Evolutionary conservation across 305 asterid genomes (phyloP).

Genomic region (Fraxinus baroniana): DNA sequence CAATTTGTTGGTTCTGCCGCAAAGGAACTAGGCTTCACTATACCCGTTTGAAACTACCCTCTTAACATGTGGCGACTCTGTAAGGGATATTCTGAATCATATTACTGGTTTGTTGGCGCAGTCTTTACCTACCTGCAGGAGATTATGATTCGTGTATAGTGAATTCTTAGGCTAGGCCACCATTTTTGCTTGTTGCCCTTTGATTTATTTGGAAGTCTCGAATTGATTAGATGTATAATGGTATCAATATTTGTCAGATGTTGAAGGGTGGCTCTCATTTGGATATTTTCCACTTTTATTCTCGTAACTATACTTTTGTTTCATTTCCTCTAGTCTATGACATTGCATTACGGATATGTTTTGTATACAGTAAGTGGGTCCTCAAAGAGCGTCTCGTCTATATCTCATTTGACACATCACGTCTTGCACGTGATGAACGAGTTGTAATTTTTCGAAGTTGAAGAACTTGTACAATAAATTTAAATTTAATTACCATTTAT

Average conservation of each 20-base stretch:
- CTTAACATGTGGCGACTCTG: not conserved
- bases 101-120: not conserved
- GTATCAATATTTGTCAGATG: not conserved
- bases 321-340: not conserved
- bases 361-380: not conserved
- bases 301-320: not conserved
- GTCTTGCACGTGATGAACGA: not conserved
- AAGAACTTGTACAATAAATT: no score
- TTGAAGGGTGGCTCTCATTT: not conserved
- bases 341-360: not conserved
- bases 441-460: not conserved
- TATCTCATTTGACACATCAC: not conserved
- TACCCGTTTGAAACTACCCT: constrained; percentile 43
- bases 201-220: not conserved
- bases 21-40: constrained; percentile 72
- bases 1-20: constrained; percentile 75
- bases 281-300: not conserved
- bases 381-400: not conserved
- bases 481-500: no score
- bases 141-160: constrained; percentile 6
- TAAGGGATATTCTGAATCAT: not conserved
- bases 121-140: not conserved
- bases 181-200: not conserved
- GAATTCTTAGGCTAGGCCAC: not conserved
- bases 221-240: constrained; percentile 5